A percentile compares a stretch with the other conserved stretches of the same genome.
Conservation (phyloP, 2,329 filamentous ascomycete genomes). For the Orbilia quercus region DNA sequence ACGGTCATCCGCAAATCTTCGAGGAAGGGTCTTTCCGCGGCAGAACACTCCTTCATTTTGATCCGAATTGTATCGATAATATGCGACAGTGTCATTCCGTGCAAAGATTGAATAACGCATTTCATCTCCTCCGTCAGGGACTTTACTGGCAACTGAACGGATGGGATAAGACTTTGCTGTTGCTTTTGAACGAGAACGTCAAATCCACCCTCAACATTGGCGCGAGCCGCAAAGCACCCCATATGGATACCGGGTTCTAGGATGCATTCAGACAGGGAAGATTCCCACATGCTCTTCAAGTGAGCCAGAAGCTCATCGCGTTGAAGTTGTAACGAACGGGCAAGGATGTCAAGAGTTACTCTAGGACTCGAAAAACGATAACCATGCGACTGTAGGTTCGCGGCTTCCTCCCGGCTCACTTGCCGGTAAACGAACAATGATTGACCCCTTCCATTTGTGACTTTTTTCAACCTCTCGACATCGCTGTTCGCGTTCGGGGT, state of each 20-base stretch:
- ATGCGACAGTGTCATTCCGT: constrained; percentile 63
- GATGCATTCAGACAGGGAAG: constrained; percentile 66
- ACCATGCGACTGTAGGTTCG: constrained; percentile 75
- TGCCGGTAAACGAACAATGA: constrained; percentile 81
- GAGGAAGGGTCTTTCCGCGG: constrained; percentile 58
- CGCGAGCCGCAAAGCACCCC: constrained; percentile 69
- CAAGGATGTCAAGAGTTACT: constrained; percentile 76
- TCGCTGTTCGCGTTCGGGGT: constrained; percentile 45
- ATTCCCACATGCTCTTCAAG: constrained; percentile 74
- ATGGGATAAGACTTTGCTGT: constrained; percentile 72
- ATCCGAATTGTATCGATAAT: constrained; percentile 62
- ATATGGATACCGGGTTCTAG: constrained; percentile 70
- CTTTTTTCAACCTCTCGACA: constrained; percentile 59
- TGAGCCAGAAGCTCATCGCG: constrained; percentile 71
- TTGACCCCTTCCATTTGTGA: constrained; percentile 75
- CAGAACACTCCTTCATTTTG: constrained; percentile 66
- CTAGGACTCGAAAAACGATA: constrained; percentile 80
- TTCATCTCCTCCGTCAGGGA: constrained; percentile 68
- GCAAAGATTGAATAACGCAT: constrained; percentile 64
- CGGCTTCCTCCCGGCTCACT: constrained; percentile 70
- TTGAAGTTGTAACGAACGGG: constrained; percentile 79
- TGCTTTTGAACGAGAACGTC: constrained; percentile 72
- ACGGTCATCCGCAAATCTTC: constrained; percentile 59
- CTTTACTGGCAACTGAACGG: constrained; percentile 68
- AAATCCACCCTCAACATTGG: constrained; percentile 68